phyloP scores from a whole-genome alignment of 306 rosid species.

The Cicer cuneatum region DNA sequence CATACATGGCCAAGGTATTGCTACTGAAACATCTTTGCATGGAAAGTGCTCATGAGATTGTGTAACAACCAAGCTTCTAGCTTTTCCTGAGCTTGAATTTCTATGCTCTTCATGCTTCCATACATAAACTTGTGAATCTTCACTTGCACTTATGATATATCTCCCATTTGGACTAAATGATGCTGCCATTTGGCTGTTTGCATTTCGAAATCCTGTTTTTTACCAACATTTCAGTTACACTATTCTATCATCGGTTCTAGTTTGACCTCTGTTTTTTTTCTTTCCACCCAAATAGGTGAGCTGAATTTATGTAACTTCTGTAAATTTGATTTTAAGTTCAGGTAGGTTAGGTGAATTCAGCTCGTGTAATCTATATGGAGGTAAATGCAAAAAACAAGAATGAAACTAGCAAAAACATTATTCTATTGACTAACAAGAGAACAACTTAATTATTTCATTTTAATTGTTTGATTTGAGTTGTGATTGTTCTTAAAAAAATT shows the following conservation, averaged over 20 bases:
- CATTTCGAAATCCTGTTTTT: slow-evolving; percentile 71
- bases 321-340: no score
- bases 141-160: slow-evolving; percentile 78
- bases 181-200: slow-evolving; percentile 82
- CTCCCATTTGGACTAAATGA: slow-evolving; percentile 70
- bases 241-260: background rate
- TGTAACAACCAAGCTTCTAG: slow-evolving; percentile 32
- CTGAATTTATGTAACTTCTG: no score
- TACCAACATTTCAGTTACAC: slow-evolving; percentile 9
- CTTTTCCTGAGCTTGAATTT: slow-evolving; percentile 48
- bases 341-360: no score
- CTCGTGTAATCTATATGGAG: no score
- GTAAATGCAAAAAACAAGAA: no score
- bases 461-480: no score
- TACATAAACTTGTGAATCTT: slow-evolving; percentile 79
- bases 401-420: no score
- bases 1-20: slow-evolving; percentile 77
- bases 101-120: slow-evolving; percentile 73
- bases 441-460: no score
- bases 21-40: slow-evolving; percentile 84
- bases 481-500: no score
- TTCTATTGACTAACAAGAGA: no score
- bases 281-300: no score
- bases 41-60: slow-evolving; percentile 68
- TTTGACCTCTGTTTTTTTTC: no score